Evolutionary conservation across 2,329 filamentous ascomycete species (phyloP).

Genomic region (Neurospora sp.): DNA sequence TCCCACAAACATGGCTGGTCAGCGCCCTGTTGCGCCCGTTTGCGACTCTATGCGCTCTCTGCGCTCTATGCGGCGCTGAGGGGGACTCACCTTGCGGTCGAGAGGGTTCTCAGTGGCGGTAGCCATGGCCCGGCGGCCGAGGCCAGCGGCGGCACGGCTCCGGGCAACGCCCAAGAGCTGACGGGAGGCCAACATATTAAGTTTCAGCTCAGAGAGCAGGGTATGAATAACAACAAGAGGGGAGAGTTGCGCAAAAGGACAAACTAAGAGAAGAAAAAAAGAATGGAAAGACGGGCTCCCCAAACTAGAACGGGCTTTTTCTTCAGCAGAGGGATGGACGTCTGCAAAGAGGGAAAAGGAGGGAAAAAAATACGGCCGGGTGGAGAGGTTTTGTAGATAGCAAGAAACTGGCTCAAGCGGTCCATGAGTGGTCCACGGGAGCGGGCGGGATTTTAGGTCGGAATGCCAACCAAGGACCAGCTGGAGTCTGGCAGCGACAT

Average conservation of each 20-base stretch:
- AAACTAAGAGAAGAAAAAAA: constrained; percentile 15
- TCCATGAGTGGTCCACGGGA: neutral
- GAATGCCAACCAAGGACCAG: constrained; percentile 12
- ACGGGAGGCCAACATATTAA: constrained; percentile 60
- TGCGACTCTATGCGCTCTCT: neutral
- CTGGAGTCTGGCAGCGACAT: neutral
- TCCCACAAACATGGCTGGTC: neutral
- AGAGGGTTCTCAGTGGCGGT: constrained; percentile 79
- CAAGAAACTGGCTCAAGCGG: constrained; percentile 14
- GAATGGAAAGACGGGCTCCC: constrained; percentile 5
- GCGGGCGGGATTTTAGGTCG: constrained; percentile 19
- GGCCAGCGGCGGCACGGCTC: constrained; percentile 48
- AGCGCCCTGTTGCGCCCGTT: neutral
- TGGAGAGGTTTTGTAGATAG: constrained; percentile 27
- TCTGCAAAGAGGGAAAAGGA: constrained; percentile 12
- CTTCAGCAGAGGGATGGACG: neutral
- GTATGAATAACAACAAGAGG: constrained; percentile 23
- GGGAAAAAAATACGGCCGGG: constrained; percentile 21
- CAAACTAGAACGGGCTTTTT: constrained; percentile 8
- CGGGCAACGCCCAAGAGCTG: constrained; percentile 60
- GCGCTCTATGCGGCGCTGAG: neutral
- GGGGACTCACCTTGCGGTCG: constrained; percentile 64
- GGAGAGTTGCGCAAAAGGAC: constrained; percentile 8
- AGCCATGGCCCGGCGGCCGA: constrained; percentile 63
- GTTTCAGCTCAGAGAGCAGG: constrained; percentile 14